A percentile compares a stretch with the other conserved stretches of the same genome.
These are phyloP conservation scores for Termitomyces sp. DNA, from an alignment of 768 basidiomycete species.

Conservation along the genomic window DNA sequence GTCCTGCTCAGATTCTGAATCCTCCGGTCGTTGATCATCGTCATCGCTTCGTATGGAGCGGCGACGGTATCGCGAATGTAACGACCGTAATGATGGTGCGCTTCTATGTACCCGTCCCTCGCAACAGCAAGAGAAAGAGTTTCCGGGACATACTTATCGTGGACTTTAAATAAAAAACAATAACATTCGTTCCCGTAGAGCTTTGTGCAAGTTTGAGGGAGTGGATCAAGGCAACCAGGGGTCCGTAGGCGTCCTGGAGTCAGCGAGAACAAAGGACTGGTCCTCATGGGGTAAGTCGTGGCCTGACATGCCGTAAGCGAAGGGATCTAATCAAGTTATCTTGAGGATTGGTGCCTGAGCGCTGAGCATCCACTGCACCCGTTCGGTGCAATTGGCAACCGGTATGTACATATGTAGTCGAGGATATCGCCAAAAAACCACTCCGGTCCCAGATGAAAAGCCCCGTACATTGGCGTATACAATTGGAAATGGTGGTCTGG, in stretches of 20 bases:
- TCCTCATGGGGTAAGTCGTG: background rate
- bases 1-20: slow-evolving; percentile 8
- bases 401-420: too few species aligned
- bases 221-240: background rate
- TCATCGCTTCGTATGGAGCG: background rate
- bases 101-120: background rate
- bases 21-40: slow-evolving; percentile 3
- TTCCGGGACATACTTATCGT: background rate
- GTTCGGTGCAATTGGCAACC: too few species aligned
- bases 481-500: too few species aligned
- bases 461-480: too few species aligned
- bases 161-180: background rate
- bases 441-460: too few species aligned
- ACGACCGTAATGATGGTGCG: background rate
- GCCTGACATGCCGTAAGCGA: background rate
- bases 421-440: too few species aligned
- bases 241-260: background rate
- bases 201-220: slow-evolving; percentile 1
- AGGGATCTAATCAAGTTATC: background rate
- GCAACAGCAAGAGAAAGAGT: background rate
- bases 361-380: too few species aligned
- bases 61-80: background rate
- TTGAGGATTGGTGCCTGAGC: too few species aligned
- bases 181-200: background rate
- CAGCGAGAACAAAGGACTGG: background rate